Conservation (phyloP, 2,329 filamentous ascomycete genomes). For the Alternaria hordeiaustralica region DNA sequence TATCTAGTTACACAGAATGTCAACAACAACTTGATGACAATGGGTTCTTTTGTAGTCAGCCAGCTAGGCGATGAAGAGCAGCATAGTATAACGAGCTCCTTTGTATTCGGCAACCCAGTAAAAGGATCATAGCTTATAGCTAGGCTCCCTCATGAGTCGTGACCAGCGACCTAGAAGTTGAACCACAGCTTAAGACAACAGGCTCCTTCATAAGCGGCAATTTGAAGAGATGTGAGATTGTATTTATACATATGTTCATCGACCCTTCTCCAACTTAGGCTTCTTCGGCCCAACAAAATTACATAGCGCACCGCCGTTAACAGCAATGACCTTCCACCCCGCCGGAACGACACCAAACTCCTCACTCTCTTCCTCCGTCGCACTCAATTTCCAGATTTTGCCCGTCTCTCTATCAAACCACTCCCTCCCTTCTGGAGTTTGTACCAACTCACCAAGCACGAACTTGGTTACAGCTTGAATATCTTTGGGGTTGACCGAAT, state of each 20-base stretch:
- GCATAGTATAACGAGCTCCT: too few species aligned
- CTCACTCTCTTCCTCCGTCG: slow-evolving; percentile 8
- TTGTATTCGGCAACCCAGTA: too few species aligned
- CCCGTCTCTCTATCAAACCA: slow-evolving; percentile 54
- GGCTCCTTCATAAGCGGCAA: neutral
- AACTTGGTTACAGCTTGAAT: slow-evolving; percentile 60
- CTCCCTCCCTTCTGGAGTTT: slow-evolving; percentile 65
- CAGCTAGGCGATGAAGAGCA: neutral
- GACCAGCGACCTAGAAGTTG: too few species aligned
- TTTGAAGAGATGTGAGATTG: neutral
- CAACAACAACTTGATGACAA: too few species aligned
- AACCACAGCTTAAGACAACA: too few species aligned
- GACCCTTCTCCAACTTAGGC: neutral
- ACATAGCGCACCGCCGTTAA: slow-evolving; percentile 70
- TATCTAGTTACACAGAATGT: neutral
- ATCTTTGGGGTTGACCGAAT: neutral
- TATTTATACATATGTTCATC: neutral
- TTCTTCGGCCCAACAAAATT: slow-evolving; percentile 68
- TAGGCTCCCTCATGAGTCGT: too few species aligned
- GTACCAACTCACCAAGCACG: slow-evolving; percentile 67
- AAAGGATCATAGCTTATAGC: too few species aligned
- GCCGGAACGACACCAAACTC: slow-evolving; percentile 18
- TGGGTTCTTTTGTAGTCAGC: too few species aligned
- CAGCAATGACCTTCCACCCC: slow-evolving; percentile 65
- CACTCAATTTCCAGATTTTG: slow-evolving; percentile 42